Evolutionary conservation across 345 rosid genomes (phyloP).

Genomic region (Abelmoschus esculentus): DNA sequence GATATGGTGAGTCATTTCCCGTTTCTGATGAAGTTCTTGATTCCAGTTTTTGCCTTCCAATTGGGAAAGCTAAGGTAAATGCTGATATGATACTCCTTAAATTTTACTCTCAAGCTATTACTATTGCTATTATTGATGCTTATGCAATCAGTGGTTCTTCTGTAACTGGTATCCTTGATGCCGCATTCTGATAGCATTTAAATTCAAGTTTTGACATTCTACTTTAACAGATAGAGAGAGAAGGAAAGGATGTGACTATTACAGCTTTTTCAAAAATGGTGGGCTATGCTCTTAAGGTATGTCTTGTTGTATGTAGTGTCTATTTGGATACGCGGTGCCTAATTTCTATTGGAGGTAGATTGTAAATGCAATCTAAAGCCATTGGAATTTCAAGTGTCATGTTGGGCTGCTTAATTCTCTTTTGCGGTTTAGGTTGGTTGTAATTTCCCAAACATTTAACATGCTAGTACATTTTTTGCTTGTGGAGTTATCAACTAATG

Average conservation of each 20-base stretch:
- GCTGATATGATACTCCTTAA: not conserved
- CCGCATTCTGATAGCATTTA: not conserved
- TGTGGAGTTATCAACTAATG: conserved; percentile 3
- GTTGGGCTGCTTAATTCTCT: not conserved
- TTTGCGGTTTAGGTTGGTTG: not conserved
- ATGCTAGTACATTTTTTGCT: not conserved
- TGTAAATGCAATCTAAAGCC: not conserved
- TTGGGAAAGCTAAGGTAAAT: conserved; percentile 73
- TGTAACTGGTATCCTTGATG: not conserved
- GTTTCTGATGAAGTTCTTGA: conserved; percentile 62
- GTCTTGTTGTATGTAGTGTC: conserved; percentile 5
- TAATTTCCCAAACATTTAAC: not conserved
- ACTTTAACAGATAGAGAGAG: conserved; percentile 50
- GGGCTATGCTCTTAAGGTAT: conserved; percentile 55
- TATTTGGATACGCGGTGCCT: not conserved
- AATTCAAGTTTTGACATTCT: conserved; percentile 3
- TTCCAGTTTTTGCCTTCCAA: conserved; percentile 67
- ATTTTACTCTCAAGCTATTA: not conserved
- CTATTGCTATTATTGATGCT: not conserved
- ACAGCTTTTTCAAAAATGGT: conserved; percentile 71
- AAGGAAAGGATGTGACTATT: conserved; percentile 69
- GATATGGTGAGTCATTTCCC: conserved; percentile 69
- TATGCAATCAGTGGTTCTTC: not conserved
- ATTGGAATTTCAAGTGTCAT: not conserved
- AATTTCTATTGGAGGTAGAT: not conserved